Evolutionary conservation across 148 eudicot genomes (phyloP).

Genomic region (Simmondsia chinensis): DNA sequence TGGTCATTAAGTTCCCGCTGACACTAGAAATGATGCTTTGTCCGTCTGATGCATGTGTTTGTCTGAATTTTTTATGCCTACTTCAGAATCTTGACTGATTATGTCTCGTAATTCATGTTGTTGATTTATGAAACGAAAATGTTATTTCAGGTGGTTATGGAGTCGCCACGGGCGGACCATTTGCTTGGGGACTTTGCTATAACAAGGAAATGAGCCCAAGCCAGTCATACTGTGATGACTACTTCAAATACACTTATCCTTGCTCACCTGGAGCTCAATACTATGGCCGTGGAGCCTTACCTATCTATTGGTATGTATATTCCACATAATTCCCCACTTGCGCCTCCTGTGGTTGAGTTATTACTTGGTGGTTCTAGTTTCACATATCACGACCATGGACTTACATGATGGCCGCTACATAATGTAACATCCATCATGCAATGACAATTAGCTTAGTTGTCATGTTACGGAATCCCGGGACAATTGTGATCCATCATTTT

Average conservation of each 20-base stretch:
- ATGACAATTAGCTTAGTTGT: too few species aligned
- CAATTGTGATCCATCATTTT: too few species aligned
- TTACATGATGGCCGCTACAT: too few species aligned
- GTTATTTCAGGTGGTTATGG: constrained; percentile 74
- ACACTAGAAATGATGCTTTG: not conserved
- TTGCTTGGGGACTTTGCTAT: constrained; percentile 96
- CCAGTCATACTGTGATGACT: constrained; percentile 79
- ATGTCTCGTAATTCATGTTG: not conserved
- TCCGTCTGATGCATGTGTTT: not conserved
- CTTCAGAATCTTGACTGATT: too few species aligned
- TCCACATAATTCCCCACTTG: not conserved
- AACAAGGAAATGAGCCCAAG: constrained; percentile 95
- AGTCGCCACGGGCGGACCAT: constrained; percentile 90
- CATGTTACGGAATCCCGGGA: too few species aligned
- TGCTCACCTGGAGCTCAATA: constrained; percentile 85
- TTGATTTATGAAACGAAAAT: not conserved
- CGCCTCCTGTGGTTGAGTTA: too few species aligned
- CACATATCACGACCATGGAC: too few species aligned
- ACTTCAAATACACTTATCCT: constrained; percentile 67
- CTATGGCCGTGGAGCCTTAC: constrained; percentile 93
- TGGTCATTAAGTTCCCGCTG: too few species aligned
- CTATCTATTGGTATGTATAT: constrained; percentile 65
- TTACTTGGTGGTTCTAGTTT: too few species aligned
- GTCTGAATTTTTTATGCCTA: not conserved
- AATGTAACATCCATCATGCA: too few species aligned